phyloP scores from a whole-genome alignment of 2,329 filamentous ascomycete genomes.

The Fonsecaea nubica region DNA sequence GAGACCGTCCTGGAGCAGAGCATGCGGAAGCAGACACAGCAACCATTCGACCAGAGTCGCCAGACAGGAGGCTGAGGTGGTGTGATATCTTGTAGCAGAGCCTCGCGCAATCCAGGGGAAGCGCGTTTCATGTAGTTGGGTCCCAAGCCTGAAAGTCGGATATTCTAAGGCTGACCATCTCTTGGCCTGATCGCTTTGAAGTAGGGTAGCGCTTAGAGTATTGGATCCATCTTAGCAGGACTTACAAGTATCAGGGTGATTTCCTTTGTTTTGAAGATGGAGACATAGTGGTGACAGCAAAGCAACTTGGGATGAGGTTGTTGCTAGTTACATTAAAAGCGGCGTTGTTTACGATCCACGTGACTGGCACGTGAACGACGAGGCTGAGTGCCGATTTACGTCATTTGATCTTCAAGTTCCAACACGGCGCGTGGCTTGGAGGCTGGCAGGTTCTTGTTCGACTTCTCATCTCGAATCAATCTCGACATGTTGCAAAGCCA shows the following conservation, averaged over 20 bases:
- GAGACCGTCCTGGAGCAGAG: neutral
- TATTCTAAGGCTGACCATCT: neutral
- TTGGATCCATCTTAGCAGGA: neutral
- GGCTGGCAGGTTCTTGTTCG: slow-evolving; percentile 8
- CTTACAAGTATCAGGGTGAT: neutral
- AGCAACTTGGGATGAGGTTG: neutral
- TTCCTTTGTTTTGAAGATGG: neutral
- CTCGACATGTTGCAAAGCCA: neutral
- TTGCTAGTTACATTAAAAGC: neutral
- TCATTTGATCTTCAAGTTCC: neutral
- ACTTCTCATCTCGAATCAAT: neutral
- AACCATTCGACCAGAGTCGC: neutral
- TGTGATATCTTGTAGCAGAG: slow-evolving; percentile 2
- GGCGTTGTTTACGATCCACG: neutral
- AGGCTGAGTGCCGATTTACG: slow-evolving; percentile 7
- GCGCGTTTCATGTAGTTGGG: neutral
- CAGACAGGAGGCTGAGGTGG: neutral
- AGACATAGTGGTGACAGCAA: neutral
- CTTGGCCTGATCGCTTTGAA: neutral
- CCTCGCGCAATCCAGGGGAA: slow-evolving; percentile 1
- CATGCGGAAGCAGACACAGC: neutral
- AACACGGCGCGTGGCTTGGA: no score
- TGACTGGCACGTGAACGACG: neutral
- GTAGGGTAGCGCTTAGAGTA: neutral
- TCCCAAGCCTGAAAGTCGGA: neutral